Conservation (phyloP, 2,329 filamentous ascomycete genomes). For the Neonectria hederae region DNA sequence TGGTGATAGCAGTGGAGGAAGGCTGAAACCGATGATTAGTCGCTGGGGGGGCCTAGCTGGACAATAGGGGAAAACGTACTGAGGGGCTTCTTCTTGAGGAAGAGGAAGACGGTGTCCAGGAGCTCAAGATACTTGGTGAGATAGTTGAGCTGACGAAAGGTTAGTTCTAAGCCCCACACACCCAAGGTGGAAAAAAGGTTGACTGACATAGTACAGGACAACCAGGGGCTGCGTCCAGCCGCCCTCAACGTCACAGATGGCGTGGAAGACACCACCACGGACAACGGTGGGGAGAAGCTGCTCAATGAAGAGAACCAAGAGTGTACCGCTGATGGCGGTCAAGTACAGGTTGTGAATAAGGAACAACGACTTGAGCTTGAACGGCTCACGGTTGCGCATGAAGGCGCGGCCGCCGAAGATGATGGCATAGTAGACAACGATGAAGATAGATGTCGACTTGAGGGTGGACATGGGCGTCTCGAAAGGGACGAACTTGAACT, state of each 20-base stretch:
- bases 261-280: constrained; percentile 84
- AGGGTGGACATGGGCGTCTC: constrained; percentile 91
- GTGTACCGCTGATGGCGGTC: constrained; percentile 81
- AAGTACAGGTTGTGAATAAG: constrained; percentile 97
- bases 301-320: constrained; percentile 89
- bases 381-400: constrained; percentile 86
- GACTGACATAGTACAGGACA: constrained; percentile 91
- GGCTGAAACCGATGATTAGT: constrained; percentile 59
- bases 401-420: constrained; percentile 92
- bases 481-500: constrained; percentile 85
- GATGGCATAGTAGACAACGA: constrained; percentile 89
- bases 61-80: constrained; percentile 52
- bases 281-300: constrained; percentile 86
- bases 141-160: constrained; percentile 81
- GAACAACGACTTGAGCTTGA: constrained; percentile 90
- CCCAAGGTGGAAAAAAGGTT: constrained; percentile 11
- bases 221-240: constrained; percentile 96
- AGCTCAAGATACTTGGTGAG: constrained; percentile 97
- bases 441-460: constrained; percentile 80
- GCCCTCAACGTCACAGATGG: constrained; percentile 82
- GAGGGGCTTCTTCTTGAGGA: constrained; percentile 99
- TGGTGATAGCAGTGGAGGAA: constrained; percentile 99
- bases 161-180: constrained; percentile 27
- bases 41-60: not conserved
- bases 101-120: constrained; percentile 93